Evolutionary conservation across 2,329 filamentous ascomycete species (phyloP).

Genomic region (Magnaporthales sp.): DNA sequence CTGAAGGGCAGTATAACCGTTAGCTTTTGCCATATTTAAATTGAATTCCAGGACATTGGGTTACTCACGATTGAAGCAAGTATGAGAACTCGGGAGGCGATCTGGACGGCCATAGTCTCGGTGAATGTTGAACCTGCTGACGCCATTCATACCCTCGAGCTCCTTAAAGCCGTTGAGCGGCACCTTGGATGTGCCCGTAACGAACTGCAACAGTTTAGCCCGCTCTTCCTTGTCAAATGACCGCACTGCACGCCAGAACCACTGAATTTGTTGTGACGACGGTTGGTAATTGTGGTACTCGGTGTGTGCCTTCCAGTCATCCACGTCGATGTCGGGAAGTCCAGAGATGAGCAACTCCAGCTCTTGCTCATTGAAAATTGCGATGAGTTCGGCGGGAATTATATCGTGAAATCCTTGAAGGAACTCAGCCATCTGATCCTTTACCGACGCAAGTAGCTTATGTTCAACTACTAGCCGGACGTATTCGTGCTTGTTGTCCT

Average conservation of each 20-base stretch:
- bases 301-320: constrained; percentile 98
- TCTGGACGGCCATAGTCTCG: constrained; percentile 96
- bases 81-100: constrained; percentile 90
- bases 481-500: constrained; percentile 98
- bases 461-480: constrained; percentile 92
- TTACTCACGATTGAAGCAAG: constrained; percentile 96
- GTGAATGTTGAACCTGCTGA: constrained; percentile 97
- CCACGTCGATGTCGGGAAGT: constrained; percentile 91
- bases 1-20: constrained; percentile 36
- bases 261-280: constrained; percentile 93
- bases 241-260: constrained; percentile 97
- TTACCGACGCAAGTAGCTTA: constrained; percentile 82
- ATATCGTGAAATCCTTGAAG: constrained; percentile 96
- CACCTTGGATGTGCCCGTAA: constrained; percentile 96
- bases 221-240: constrained; percentile 99
- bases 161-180: constrained; percentile 98
- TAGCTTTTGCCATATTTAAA: neutral
- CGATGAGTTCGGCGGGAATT: constrained; percentile 85
- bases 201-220: constrained; percentile 93
- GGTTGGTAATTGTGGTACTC: constrained; percentile 97
- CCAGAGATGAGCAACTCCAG: constrained; percentile 94
- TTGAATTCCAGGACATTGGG: neutral
- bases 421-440: constrained; percentile 91
- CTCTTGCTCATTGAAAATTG: constrained; percentile 98
- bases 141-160: constrained; percentile 97